Percentiles rank a stretch among this genome's conserved stretches.
phyloP scores from a whole-genome alignment of 768 basidiomycete species.

The Xanthoconium stramineum region DNA sequence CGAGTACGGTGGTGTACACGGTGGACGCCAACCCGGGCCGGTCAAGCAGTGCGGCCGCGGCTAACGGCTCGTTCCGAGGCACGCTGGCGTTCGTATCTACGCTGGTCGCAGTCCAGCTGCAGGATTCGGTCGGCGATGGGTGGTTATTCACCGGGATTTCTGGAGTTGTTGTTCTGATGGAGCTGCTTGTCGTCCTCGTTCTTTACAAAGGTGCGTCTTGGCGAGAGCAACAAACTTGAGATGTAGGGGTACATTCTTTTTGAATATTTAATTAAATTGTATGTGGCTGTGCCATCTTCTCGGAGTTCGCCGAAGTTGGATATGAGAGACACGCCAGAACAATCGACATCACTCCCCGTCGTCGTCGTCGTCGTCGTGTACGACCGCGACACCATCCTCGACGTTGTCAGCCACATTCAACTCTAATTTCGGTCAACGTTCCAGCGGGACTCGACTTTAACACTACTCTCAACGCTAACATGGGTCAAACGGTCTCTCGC shows the following conservation, averaged over 20 bases:
- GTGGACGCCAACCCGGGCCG: constrained; percentile 85
- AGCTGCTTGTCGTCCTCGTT: constrained; percentile 57
- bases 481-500: constrained; percentile 34
- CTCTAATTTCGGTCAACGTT: neutral
- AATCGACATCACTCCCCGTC: constrained; percentile 18
- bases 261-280: constrained; percentile 9
- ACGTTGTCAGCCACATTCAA: constrained; percentile 1
- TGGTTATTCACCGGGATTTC: constrained; percentile 71
- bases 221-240: constrained; percentile 41
- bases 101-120: constrained; percentile 72
- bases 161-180: constrained; percentile 50
- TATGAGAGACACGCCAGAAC: constrained; percentile 24
- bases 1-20: constrained; percentile 75
- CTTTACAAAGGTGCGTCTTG: constrained; percentile 56
- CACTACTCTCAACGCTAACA: constrained; percentile 7
- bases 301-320: constrained; percentile 24
- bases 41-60: constrained; percentile 70
- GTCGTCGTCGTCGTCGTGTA: constrained; percentile 9
- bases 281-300: constrained; percentile 17
- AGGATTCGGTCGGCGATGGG: constrained; percentile 76
- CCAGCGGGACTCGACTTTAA: neutral
- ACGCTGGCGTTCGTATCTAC: constrained; percentile 62
- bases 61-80: constrained; percentile 77
- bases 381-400: constrained; percentile 8
- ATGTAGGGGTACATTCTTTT: neutral